Evolutionary conservation across 345 rosid species (phyloP).

Genomic region (Eucalyptus curtisii): DNA sequence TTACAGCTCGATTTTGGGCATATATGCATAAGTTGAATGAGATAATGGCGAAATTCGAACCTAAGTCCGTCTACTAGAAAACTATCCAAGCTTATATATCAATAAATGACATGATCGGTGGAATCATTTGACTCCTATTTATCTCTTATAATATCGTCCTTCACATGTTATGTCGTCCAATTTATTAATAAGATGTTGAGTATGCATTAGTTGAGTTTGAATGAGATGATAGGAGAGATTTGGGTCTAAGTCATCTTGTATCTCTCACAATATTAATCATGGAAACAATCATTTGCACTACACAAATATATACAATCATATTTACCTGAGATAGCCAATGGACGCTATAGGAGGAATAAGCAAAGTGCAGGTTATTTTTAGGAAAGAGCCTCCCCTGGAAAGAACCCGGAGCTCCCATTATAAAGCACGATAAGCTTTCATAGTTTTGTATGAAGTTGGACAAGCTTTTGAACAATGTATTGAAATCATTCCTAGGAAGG

Average conservation of each 20-base stretch:
- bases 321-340: constrained; percentile 9
- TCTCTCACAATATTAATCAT: too few relatives aligned
- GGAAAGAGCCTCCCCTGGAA: constrained; percentile 9
- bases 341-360: constrained; percentile 4
- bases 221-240: not conserved
- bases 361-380: not conserved
- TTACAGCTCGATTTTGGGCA: not conserved
- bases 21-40: not conserved
- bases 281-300: not conserved
- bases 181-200: not conserved
- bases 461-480: constrained; percentile 1
- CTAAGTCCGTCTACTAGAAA: not conserved
- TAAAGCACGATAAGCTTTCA: not conserved
- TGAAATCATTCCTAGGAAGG: constrained; percentile 7
- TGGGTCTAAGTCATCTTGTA: not conserved
- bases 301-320: not conserved
- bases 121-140: not conserved
- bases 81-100: not conserved
- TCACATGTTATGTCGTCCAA: not conserved
- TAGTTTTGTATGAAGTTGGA: not conserved
- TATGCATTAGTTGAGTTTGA: not conserved
- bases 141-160: not conserved
- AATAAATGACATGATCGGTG: not conserved
- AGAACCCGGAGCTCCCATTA: constrained; percentile 6
- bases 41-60: not conserved